Conservation (phyloP, 176 grass and related monocot genomes). For the Musa troglodytarum region DNA sequence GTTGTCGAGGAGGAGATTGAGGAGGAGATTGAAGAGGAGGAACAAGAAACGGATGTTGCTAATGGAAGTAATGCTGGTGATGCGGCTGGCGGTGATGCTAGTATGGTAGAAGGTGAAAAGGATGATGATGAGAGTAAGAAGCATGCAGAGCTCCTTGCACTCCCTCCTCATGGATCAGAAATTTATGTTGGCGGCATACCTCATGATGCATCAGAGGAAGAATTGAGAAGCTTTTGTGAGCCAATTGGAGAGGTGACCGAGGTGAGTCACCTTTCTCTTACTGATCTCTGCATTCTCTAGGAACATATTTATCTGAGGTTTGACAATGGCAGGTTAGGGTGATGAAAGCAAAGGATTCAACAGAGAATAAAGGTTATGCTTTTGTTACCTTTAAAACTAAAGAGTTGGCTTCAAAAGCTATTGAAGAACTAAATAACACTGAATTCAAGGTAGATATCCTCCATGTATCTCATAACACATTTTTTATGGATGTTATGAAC, state of each 20-base stretch:
- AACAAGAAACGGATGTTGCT: conserved; percentile 14
- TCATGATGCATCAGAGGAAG: conserved; percentile 49
- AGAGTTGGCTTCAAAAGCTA: conserved; percentile 60
- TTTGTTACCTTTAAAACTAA: conserved; percentile 73
- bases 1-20: conserved; percentile 32
- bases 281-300: conserved; percentile 7
- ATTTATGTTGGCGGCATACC: conserved; percentile 68
- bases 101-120: conserved; percentile 10
- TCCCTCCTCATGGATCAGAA: conserved; percentile 91
- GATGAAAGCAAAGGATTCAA: conserved; percentile 49
- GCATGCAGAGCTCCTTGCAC: conserved; percentile 60
- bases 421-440: conserved; percentile 54
- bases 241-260: conserved; percentile 71
- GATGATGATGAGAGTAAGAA: conserved; percentile 32
- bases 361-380: conserved; percentile 54
- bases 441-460: conserved; percentile 51
- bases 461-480: background rate
- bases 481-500: background rate
- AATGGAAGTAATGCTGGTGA: conserved; percentile 18
- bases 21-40: conserved; percentile 34
- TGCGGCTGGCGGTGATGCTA: conserved; percentile 14
- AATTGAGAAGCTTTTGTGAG: conserved; percentile 64
- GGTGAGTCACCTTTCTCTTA: conserved; percentile 40
- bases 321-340: conserved; percentile 60
- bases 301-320: conserved; percentile 8